A percentile compares a stretch with the other conserved stretches of the same genome.
Conservation (phyloP, 2,329 filamentous ascomycete species). For the Bipolaris zeicola region DNA sequence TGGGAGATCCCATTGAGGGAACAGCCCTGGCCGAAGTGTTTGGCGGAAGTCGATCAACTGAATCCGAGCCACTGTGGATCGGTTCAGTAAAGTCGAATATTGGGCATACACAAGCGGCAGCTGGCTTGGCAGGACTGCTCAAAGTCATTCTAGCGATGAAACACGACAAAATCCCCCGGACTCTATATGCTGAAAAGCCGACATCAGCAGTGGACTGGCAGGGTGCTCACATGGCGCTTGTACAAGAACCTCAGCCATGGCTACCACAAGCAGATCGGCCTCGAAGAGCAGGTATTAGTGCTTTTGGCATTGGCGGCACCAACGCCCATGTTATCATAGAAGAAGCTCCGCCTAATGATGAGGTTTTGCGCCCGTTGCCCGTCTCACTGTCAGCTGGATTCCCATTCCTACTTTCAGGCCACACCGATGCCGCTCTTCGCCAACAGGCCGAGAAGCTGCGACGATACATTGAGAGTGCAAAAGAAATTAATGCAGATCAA, state of each 20-base stretch:
- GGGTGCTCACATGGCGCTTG: background rate
- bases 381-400: no score
- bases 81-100: background rate
- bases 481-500: background rate
- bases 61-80: background rate
- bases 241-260: background rate
- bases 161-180: background rate
- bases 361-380: no score
- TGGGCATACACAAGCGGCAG: background rate
- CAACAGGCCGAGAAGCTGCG: background rate
- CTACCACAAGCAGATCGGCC: background rate
- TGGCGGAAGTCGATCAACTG: background rate
- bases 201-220: background rate
- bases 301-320: background rate
- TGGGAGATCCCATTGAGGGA: background rate
- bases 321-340: background rate
- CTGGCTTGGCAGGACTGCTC: background rate
- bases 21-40: background rate
- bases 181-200: background rate
- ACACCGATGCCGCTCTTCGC: background rate
- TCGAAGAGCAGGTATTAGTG: background rate
- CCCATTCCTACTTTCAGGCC: background rate
- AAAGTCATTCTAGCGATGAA: background rate
- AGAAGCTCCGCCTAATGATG: background rate
- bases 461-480: background rate